Evolutionary conservation across 2,329 filamentous ascomycete genomes (phyloP), one percentile per base, ranked within the genome.

Genomic region (Botrytis aclada): DNA sequence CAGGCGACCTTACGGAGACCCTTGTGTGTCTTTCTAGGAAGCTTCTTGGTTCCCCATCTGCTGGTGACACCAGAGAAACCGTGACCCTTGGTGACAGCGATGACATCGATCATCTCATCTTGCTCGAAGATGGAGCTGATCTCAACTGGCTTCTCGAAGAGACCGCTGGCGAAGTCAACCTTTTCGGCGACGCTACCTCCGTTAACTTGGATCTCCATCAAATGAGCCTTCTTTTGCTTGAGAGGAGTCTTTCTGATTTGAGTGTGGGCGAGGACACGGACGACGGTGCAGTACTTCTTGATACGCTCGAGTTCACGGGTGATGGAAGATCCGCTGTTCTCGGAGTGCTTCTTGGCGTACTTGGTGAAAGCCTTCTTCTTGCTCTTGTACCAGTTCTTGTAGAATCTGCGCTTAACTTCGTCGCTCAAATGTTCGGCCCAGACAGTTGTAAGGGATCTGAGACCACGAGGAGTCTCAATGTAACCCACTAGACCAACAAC

Each of bases 341-440:
- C 95, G 78, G 95, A 94, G 92, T 98, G 94, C 92, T 97, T 95
- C 94, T 98, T 99, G 89, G 96, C 94, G 88, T 99, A 99, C 90
- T 97, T 98, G 90, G 96, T 99, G 90, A 99, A 99, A 77, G 96
- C 96, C 95, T 99, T 99, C 94, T 98, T 98, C 95, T 99, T 99
- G 90, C 91, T 94, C 93, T 97, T 97, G 93, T 99, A 99, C 96
- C 96, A 99, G 93, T 99, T 99, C 94, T 98, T 98, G 93, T 99
- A 99, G 94, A 99, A 99, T 84, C 96, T 93, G 83, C 96, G 93
- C 92, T 97, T 97, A 86, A 99, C 84, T 88, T 98, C 96, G 86
- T 99, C 96, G 87, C 93, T 93, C 86, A 99, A 87, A 86, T 99
- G 96, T 91, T 98, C 96, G 83, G 96, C 96, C 96, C 96, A 99